Evolutionary conservation across 2,329 filamentous ascomycete genomes (phyloP), one percentile per base, ranked within the genome.

Genomic region (Xylaria hypoxylon): DNA sequence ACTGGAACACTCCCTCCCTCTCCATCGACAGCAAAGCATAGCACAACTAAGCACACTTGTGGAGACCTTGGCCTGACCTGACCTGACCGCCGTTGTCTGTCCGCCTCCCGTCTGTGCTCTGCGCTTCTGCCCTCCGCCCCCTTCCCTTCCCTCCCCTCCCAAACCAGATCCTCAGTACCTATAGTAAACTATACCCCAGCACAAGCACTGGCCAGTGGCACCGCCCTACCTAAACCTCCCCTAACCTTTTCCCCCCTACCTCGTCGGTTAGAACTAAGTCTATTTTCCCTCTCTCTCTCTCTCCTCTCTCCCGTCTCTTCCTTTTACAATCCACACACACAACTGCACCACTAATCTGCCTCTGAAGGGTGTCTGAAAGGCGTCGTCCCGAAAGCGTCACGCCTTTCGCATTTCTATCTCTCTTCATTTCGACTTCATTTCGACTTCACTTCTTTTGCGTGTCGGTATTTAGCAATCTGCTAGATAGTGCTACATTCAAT

Each of bases 231-330:
- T 47, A 35, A 28, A 15, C 35, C 35, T 31, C 33, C 35, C 35
- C 35, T 38, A 38, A 38, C 35, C 11, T 11, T 38, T 24, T 28
- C 52, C 31, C 48, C 52, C 52, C 24, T 47, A 28, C 53, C 45
- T 60, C 55, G n/a, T n/a, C n/a, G n/a, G n/a, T 77, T 38, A 38
- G 35, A 38, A 22, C 53, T 44, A 59, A 51, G 51, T 59, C 59
- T 69, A 61, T 61, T 62, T 67, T 68, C 59, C 66, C 47, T 35
- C 65, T 67, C 64, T 59, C 62, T 69, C 56, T 69, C 64, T 56
- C 64, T 68, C 58, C 70, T 68, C 64, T 42, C 68, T 70, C 58
- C 65, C 42, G 50, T 61, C 60, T 65, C 64, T 68, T 70, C 62
- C 62, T 67, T 68, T 63, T 67, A 70, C 69, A 60, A 70, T 64